Conservation (phyloP, 768 basidiomycete genomes). For the Boletus tylopilopsis region DNA sequence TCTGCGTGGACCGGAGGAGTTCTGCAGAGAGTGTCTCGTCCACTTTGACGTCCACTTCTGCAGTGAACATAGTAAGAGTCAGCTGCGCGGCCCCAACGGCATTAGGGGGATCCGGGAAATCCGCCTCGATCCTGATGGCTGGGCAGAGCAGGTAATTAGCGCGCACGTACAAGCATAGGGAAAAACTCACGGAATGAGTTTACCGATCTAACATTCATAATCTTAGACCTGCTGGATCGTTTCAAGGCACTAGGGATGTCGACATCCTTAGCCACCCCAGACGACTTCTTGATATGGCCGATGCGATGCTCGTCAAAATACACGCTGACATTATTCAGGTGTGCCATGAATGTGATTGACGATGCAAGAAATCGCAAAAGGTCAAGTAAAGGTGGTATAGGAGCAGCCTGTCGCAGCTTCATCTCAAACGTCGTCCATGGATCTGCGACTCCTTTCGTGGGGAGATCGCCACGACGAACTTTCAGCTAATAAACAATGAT, state of each 20-base stretch:
- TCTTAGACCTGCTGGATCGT: conserved; percentile 48
- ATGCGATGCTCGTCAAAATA: conserved; percentile 74
- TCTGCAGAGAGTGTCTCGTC: neutral
- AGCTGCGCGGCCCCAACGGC: neutral
- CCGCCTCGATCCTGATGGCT: too few relatives aligned
- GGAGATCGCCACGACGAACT: neutral
- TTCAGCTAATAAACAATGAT: neutral
- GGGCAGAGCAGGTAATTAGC: too few relatives aligned
- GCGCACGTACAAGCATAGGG: too few relatives aligned
- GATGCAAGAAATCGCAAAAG: conserved; percentile 85
- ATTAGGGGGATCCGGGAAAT: too few relatives aligned
- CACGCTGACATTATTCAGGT: conserved; percentile 68
- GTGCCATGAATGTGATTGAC: conserved; percentile 87
- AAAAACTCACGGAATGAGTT: neutral
- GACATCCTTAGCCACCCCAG: too few relatives aligned
- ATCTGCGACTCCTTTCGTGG: conserved; percentile 5
- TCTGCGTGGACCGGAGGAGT: neutral
- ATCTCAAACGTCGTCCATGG: conserved; percentile 87
- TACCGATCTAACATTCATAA: conserved; percentile 52
- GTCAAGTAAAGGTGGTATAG: conserved; percentile 76
- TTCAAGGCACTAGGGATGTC: conserved; percentile 38
- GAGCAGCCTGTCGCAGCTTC: conserved; percentile 69
- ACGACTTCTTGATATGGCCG: conserved; percentile 42
- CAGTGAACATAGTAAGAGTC: conserved; percentile 28
- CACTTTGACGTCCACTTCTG: conserved; percentile 1